Evolutionary conservation across 2,329 filamentous ascomycete genomes (phyloP).

Genomic region (Celoporthe dispersa): DNA sequence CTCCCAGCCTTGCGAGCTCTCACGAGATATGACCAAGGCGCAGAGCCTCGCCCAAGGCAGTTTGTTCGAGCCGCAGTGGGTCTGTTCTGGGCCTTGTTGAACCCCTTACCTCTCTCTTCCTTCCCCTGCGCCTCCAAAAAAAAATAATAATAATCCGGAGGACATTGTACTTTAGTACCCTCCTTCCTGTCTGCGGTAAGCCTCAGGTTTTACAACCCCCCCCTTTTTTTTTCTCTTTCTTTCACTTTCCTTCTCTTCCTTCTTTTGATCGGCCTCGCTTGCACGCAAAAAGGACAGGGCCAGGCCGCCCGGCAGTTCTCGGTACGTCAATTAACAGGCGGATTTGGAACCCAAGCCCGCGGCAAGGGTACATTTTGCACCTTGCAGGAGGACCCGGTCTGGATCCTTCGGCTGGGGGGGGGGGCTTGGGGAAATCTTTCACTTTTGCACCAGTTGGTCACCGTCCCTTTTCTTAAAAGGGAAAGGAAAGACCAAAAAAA

Average conservation of each 20-base stretch:
- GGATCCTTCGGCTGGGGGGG: neutral
- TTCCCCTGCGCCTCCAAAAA: neutral
- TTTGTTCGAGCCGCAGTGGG: slow-evolving; percentile 7
- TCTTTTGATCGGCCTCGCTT: slow-evolving; percentile 6
- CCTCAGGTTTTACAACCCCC: neutral
- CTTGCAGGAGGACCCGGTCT: neutral
- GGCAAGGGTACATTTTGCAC: neutral
- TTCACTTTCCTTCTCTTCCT: neutral
- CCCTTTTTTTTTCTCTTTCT: too few species aligned
- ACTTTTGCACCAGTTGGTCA: neutral
- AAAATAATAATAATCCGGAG: too few species aligned
- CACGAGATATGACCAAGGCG: neutral
- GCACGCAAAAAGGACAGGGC: neutral
- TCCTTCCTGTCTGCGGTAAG: slow-evolving; percentile 28
- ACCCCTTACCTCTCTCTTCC: neutral
- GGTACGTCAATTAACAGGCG: neutral
- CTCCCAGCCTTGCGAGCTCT: neutral
- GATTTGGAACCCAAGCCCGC: neutral
- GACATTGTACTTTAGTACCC: neutral
- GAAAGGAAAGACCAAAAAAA: too few species aligned
- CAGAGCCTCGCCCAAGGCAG: neutral
- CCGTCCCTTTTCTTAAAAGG: too few species aligned
- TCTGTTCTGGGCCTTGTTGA: slow-evolving; percentile 15
- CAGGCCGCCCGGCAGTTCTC: slow-evolving; percentile 6
- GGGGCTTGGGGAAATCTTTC: neutral